phyloP scores from a whole-genome alignment of 352 stramenopile genomes.

The Phytophthora cactorum region DNA sequence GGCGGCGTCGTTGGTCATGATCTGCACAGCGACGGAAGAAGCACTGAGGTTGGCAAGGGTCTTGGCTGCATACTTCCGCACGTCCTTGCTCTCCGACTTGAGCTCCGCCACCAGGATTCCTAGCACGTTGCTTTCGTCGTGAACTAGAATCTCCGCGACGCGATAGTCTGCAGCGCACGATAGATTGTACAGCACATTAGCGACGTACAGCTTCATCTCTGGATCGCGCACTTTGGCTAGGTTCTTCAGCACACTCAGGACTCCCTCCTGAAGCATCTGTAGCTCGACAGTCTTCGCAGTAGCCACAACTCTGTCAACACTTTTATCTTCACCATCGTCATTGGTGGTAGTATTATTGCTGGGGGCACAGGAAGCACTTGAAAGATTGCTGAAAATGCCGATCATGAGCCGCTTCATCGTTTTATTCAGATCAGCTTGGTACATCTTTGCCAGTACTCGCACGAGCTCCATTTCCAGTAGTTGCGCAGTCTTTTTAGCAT shows the following conservation, averaged over 20 bases:
- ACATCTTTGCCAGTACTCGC: constrained; percentile 76
- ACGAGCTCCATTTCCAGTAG: constrained; percentile 87
- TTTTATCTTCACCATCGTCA: constrained; percentile 5
- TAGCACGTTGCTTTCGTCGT: constrained; percentile 73
- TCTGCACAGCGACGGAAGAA: constrained; percentile 51
- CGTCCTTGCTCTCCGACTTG: constrained; percentile 69
- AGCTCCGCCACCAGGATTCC: constrained; percentile 69
- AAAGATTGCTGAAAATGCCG: constrained; percentile 82
- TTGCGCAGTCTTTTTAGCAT: constrained; percentile 46
- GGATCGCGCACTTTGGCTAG: constrained; percentile 78
- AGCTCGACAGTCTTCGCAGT: constrained; percentile 30
- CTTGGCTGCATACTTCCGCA: constrained; percentile 67
- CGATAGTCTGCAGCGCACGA: constrained; percentile 55
- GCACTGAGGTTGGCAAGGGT: constrained; percentile 73
- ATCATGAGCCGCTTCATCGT: constrained; percentile 83
- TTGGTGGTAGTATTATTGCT: background rate
- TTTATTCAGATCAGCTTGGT: constrained; percentile 71
- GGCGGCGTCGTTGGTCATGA: constrained; percentile 63
- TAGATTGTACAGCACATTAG: constrained; percentile 87
- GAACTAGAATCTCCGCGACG: constrained; percentile 60
- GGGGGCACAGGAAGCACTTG: constrained; percentile 28
- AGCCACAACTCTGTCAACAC: constrained; percentile 6
- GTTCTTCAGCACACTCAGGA: constrained; percentile 66
- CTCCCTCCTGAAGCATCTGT: constrained; percentile 72
- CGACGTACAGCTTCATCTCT: constrained; percentile 85